Percentiles rank a stretch among this genome's conserved stretches.
phyloP scores from a whole-genome alignment of 495 filamentous ascomycete genomes.

The Hypomontagnella monticulosa region DNA sequence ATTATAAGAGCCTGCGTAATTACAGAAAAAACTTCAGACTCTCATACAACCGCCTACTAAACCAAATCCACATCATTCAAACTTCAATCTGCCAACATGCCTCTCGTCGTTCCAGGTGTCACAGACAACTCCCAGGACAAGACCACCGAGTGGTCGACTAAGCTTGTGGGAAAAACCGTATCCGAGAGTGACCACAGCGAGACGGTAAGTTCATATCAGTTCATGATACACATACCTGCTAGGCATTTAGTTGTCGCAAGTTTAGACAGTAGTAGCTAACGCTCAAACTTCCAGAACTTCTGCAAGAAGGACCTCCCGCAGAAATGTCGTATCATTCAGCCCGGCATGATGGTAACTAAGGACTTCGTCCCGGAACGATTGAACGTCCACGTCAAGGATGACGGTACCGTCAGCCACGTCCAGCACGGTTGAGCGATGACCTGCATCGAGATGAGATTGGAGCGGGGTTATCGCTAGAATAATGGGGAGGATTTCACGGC shows the following conservation, averaged over 20 bases:
- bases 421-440: slow-evolving; percentile 57
- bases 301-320: slow-evolving; percentile 78
- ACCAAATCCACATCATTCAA: no score
- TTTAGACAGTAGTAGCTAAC: neutral
- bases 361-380: slow-evolving; percentile 62
- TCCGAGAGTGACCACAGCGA: slow-evolving; percentile 53
- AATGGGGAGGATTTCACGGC: neutral
- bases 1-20: neutral
- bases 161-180: slow-evolving; percentile 79
- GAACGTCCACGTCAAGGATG: slow-evolving; percentile 76
- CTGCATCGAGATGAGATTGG: neutral
- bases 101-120: slow-evolving; percentile 82
- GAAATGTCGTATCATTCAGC: slow-evolving; percentile 71
- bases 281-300: slow-evolving; percentile 67
- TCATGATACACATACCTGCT: no score
- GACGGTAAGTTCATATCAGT: slow-evolving; percentile 47
- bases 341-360: slow-evolving; percentile 63
- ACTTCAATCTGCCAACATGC: no score
- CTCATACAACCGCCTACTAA: neutral
- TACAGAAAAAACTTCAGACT: neutral
- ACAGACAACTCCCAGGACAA: slow-evolving; percentile 60
- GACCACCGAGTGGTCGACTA: slow-evolving; percentile 74
- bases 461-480: neutral
- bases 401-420: slow-evolving; percentile 79
- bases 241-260: neutral